These are phyloP conservation scores for Zalaria obscura DNA, from an alignment of 2,329 filamentous ascomycete species.

Conservation along the genomic window DNA sequence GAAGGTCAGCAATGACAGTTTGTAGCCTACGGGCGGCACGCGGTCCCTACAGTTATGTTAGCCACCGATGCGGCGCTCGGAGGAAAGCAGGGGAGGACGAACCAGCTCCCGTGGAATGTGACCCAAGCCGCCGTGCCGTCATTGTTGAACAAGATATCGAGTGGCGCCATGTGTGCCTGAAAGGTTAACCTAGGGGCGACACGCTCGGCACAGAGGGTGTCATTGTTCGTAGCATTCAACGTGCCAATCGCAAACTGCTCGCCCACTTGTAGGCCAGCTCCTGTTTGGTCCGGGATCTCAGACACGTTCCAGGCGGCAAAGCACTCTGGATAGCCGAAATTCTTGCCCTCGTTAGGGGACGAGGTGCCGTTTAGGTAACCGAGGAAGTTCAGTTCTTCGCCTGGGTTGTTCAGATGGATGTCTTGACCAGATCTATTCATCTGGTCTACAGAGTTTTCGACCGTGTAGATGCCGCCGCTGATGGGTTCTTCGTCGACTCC, in stretches of 20 bases:
- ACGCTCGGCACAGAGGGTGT: slow-evolving; percentile 26
- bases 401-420: slow-evolving; percentile 55
- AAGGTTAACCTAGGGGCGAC: slow-evolving; percentile 42
- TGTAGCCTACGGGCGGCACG: slow-evolving; percentile 34
- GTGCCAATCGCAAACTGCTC: slow-evolving; percentile 35
- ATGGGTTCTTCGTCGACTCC: slow-evolving; percentile 50
- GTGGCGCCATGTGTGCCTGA: slow-evolving; percentile 53
- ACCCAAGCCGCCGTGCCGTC: slow-evolving; percentile 48
- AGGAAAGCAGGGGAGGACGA: background rate
- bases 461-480: slow-evolving; percentile 36
- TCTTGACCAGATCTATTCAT: slow-evolving; percentile 36
- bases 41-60: slow-evolving; percentile 22
- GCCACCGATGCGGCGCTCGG: background rate
- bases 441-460: slow-evolving; percentile 60
- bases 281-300: slow-evolving; percentile 30
- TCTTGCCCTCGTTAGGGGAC: slow-evolving; percentile 29
- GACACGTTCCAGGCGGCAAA: slow-evolving; percentile 49
- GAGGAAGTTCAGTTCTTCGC: slow-evolving; percentile 60
- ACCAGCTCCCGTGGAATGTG: slow-evolving; percentile 58
- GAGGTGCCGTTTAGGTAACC: slow-evolving; percentile 43
- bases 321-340: slow-evolving; percentile 60
- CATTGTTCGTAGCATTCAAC: slow-evolving; percentile 31
- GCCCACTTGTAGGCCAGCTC: slow-evolving; percentile 26
- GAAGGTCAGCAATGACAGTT: slow-evolving; percentile 33
- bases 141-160: slow-evolving; percentile 54